Base-by-base conservation (phyloP, 2,329 filamentous ascomycete species). In the Nakataea oryzae region DNA sequence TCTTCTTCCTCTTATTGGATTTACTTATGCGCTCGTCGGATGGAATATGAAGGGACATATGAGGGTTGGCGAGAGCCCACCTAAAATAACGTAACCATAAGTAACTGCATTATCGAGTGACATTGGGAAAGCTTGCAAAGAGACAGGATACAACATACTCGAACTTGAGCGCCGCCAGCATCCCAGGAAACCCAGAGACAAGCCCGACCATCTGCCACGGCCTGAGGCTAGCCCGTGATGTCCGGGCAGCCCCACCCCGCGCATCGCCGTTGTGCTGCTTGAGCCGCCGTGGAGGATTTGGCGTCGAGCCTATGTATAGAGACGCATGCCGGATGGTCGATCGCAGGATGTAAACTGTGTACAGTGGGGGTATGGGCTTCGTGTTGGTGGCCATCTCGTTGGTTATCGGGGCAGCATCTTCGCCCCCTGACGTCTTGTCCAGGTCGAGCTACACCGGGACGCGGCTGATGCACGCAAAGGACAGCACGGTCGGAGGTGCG, bases 171-270 rank as follows among this genome's bases (percentile, higher is more conserved):
- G 95, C 95, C 0, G 90, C 91, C 47, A 93, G 85, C 69, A 88
- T 88, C 67, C 89, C 93, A 0, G 90, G 91, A 66, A 99, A 99
- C 0, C 93, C 93, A 8, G 90, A 89, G 1, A 97, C 89, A 7
- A 97, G 79, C 54, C 86, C 86, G 2, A 90, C 84, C 89, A 96
- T 96, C 71, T 96, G 90, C 92, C 95, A 97, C 0, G 95, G 95
- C 55, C 91, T 83, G 64, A 93, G 75, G 4, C 75, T 85, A 58
- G 78, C 74, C 61, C 84, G 81, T 13, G 88, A 84, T 0, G 95
- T 99, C 58, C 87, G 83, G 32, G 80, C 84, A 32, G 95, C 95
- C 47, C 95, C 95, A 60, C 95, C 95, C 70, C 86, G 89, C 34
- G 81, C 81, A 59, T 86, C 78, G 61, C 95, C 95, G 81, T 99